Conservation (phyloP, 75 land plant genomes). For the Cunninghamia lanceolata region DNA sequence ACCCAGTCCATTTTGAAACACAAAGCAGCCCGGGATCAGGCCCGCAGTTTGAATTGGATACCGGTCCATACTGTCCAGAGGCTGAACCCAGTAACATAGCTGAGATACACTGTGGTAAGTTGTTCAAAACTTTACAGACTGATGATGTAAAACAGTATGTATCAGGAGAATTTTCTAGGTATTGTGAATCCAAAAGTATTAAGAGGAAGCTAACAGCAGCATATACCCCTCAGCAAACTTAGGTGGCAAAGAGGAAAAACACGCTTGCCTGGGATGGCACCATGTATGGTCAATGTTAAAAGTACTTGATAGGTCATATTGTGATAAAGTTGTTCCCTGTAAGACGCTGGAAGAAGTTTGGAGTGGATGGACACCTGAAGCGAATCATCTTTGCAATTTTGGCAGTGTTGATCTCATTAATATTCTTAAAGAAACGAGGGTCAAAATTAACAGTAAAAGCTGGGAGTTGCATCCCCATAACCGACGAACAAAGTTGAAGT, state of each 20-base stretch:
- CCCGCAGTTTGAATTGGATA: too few relatives aligned
- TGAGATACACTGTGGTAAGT: background rate
- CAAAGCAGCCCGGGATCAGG: too few relatives aligned
- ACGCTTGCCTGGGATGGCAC: background rate
- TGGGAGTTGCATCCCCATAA: background rate
- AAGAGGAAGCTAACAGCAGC: background rate
- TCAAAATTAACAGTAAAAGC: too few relatives aligned
- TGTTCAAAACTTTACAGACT: background rate
- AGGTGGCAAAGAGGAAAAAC: background rate
- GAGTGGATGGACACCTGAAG: background rate
- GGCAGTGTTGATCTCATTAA: background rate
- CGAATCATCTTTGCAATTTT: background rate
- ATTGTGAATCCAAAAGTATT: background rate
- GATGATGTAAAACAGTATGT: background rate
- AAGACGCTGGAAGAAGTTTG: background rate
- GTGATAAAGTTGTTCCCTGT: background rate
- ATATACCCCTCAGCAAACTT: background rate
- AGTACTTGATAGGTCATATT: background rate
- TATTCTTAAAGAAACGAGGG: background rate
- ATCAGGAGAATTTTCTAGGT: background rate
- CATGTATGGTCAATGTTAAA: background rate
- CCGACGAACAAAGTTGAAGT: background rate
- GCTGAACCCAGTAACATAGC: too few relatives aligned
- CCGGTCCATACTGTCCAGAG: too few relatives aligned
- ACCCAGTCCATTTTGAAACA: too few relatives aligned